These are phyloP conservation scores for Deuterostichococcus epilithicus DNA, from an alignment of 139 green algal genomes.

Conservation along the genomic window DNA sequence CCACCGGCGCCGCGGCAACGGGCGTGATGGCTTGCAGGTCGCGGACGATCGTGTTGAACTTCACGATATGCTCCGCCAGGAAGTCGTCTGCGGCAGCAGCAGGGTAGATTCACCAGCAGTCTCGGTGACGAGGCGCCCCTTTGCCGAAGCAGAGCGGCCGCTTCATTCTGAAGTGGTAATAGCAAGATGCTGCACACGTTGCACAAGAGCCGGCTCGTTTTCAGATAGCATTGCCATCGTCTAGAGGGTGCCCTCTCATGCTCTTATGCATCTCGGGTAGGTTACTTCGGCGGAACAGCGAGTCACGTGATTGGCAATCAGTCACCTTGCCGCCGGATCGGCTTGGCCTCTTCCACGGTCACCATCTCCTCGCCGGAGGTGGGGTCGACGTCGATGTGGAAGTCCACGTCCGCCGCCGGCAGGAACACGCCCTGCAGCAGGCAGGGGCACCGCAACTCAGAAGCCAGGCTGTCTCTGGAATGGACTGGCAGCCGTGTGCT, in stretches of 20 bases:
- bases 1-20: background rate
- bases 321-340: constrained; percentile 22
- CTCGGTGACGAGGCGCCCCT: too few relatives aligned
- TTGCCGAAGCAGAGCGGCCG: background rate
- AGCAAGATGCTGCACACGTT: too few relatives aligned
- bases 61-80: constrained; percentile 66
- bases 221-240: too few relatives aligned
- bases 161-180: too few relatives aligned
- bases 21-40: constrained; percentile 46
- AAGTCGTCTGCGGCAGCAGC: constrained; percentile 40
- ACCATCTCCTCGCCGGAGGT: constrained; percentile 56
- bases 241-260: too few relatives aligned
- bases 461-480: background rate
- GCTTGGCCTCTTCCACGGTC: constrained; percentile 39
- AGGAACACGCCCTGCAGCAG: constrained; percentile 15
- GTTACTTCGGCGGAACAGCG: constrained; percentile 10
- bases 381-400: constrained; percentile 71
- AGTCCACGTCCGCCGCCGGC: constrained; percentile 65
- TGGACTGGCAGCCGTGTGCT: too few relatives aligned
- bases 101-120: background rate
- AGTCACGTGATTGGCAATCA: background rate
- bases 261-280: too few relatives aligned
- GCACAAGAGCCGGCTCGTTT: too few relatives aligned
- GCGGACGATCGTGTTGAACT: constrained; percentile 62
- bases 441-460: background rate